Evolutionary conservation across 2,329 filamentous ascomycete genomes (phyloP), one percentile per base, ranked within the genome.

Genomic region (Neopestalotiopsis sp.): DNA sequence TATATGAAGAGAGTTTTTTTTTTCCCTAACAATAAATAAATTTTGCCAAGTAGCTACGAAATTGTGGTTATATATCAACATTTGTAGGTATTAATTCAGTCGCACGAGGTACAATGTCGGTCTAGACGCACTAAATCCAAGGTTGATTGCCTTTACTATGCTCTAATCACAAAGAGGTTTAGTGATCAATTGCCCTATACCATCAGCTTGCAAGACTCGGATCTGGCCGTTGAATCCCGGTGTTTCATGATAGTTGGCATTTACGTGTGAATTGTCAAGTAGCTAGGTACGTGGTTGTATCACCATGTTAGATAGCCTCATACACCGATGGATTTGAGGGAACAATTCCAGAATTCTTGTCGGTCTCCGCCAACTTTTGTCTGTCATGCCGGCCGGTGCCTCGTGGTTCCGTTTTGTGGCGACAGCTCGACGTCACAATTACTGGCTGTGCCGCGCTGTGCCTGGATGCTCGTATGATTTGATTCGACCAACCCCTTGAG

Each of bases 401-500:
- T 38, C 34, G 34, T 9, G 10, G 6, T 38, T 38, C 34, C 10
- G 1, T 38, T 24, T 52, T 20, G n/a, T 52, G 45, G 45, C 45
- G 20, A 52, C 45, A 52, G 10, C 45, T 52, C 45, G 45, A 60
- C 57, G 20, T 60, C 57, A 60, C 57, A 60, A 30, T 60, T 20
- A 1, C 24, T 30, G 57, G 28, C 57, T 60, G 57, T 60, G 57
- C 57, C 32, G 57, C 12, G 57, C 57, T 20, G 57, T 60, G 57
- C 57, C 32, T 17, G 24, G 57, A 30, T 17, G 24, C 17, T 38
- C 28, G 28, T 60, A 10, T 9, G 45, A 52, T 52, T 52, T 52
- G 45, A 52, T 52, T 52, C 45, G 45, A 20, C 45, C 45, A 52
- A 24, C 17, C 45, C 45, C 45, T 52, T 20, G 34, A 7, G 34